phyloP scores from a whole-genome alignment of 1,284 basidiomycete species.

The Coniferiporia sulphurascens region DNA sequence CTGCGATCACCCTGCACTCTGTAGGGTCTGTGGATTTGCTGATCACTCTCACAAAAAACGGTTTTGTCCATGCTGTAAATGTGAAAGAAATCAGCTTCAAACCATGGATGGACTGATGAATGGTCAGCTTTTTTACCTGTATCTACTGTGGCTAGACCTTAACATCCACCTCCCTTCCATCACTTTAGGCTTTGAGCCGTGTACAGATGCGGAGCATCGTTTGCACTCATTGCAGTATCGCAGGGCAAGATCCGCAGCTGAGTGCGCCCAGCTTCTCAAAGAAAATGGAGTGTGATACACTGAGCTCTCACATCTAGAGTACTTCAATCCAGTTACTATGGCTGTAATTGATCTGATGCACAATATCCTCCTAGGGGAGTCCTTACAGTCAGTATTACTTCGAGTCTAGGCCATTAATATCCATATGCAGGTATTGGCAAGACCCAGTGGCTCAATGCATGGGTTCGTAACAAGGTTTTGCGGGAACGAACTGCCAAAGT shows the following conservation, averaged over 20 bases:
- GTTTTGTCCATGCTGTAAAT: slow-evolving; percentile 11
- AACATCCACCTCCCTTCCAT: too few relatives aligned
- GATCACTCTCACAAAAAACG: slow-evolving; percentile 3
- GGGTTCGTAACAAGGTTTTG: slow-evolving; percentile 7
- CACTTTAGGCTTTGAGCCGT: neutral
- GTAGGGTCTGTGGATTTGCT: slow-evolving; percentile 10
- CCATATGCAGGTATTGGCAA: slow-evolving; percentile 11
- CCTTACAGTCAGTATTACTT: neutral
- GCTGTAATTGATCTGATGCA: slow-evolving; percentile 21
- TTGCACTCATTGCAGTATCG: neutral
- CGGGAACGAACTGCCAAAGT: slow-evolving; percentile 3
- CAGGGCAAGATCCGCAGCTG: neutral
- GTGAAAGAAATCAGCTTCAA: neutral
- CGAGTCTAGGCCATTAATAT: neutral
- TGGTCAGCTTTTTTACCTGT: neutral
- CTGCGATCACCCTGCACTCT: slow-evolving; percentile 16
- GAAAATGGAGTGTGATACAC: slow-evolving; percentile 8
- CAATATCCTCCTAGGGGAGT: slow-evolving; percentile 19
- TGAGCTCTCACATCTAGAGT: slow-evolving; percentile 10
- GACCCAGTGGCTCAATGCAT: slow-evolving; percentile 15
- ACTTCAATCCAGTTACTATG: slow-evolving; percentile 20
- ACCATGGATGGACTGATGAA: neutral
- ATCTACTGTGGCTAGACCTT: neutral
- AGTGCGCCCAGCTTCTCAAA: neutral
- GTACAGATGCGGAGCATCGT: neutral